These are phyloP conservation scores for Anisodus acutangulus DNA, from an alignment of 257 asterid species.

Conservation along the genomic window DNA sequence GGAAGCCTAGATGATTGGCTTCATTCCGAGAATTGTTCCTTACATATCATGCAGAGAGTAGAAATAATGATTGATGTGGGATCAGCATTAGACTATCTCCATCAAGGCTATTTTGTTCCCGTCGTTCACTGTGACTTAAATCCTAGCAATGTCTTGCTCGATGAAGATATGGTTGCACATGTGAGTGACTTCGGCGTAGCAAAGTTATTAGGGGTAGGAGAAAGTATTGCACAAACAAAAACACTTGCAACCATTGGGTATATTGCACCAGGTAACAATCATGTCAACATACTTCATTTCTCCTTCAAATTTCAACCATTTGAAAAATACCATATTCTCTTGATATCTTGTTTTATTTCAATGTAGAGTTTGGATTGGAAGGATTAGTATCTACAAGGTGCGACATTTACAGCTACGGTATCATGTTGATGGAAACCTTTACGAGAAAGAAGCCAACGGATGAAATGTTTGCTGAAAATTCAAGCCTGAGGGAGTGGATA, in stretches of 20 bases:
- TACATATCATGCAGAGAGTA: conserved; percentile 32
- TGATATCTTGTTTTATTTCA: background rate
- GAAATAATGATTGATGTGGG: conserved; percentile 39
- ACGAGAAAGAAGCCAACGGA: conserved; percentile 47
- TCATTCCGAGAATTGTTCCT: background rate
- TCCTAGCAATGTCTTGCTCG: conserved; percentile 38
- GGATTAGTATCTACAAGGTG: conserved; percentile 51
- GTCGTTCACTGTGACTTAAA: conserved; percentile 42
- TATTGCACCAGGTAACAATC: conserved; percentile 41
- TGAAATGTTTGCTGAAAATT: conserved; percentile 37
- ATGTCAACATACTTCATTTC: background rate
- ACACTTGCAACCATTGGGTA: conserved; percentile 40
- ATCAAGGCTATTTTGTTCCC: conserved; percentile 32
- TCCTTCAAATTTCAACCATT: background rate
- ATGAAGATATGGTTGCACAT: conserved; percentile 41
- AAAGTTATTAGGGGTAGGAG: conserved; percentile 26
- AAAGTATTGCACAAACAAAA: conserved; percentile 31
- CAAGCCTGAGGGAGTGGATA: conserved; percentile 47
- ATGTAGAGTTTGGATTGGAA: conserved; percentile 51
- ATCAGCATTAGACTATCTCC: conserved; percentile 41
- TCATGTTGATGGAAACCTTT: conserved; percentile 52
- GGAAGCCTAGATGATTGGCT: conserved; percentile 41
- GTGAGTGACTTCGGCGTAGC: conserved; percentile 42
- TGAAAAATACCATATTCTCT: background rate
- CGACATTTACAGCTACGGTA: conserved; percentile 52